phyloP scores from a whole-genome alignment of 139 green algal species.

The Chlorella ohadii region DNA sequence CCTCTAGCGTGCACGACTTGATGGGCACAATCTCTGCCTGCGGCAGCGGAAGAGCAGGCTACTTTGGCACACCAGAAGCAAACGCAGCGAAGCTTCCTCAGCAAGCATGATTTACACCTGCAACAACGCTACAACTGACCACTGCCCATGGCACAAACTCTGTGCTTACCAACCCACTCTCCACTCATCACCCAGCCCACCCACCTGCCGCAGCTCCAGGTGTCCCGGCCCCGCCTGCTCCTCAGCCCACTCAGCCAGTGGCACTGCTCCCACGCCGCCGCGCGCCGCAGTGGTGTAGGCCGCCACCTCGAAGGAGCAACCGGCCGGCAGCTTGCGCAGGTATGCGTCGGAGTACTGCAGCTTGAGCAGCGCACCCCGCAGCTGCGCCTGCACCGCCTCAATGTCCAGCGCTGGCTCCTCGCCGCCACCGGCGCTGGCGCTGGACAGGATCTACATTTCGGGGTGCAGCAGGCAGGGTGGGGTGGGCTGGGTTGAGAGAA shows the following conservation, averaged over 20 bases:
- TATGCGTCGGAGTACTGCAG: slow-evolving; percentile 56
- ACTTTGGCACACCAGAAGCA: no score
- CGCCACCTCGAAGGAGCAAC: slow-evolving; percentile 57
- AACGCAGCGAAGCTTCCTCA: not conserved
- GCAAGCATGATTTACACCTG: not conserved
- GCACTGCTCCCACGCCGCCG: not conserved
- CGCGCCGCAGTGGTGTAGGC: slow-evolving; percentile 37
- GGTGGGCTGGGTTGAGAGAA: no score
- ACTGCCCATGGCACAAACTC: no score
- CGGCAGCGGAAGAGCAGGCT: not conserved
- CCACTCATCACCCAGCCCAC: not conserved
- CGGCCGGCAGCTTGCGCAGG: slow-evolving; percentile 36
- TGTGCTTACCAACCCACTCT: not conserved
- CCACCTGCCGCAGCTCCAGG: slow-evolving; percentile 1
- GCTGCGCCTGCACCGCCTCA: slow-evolving; percentile 37
- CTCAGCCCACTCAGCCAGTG: slow-evolving; percentile 48
- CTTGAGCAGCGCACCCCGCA: slow-evolving; percentile 51
- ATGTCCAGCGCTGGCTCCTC: slow-evolving; percentile 21
- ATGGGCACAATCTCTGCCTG: slow-evolving; percentile 50
- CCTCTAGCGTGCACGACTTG: slow-evolving; percentile 47
- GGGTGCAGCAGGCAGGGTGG: no score
- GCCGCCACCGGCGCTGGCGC: not conserved
- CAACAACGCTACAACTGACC: no score
- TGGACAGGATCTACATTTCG: slow-evolving; percentile 4
- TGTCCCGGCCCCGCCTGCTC: slow-evolving; percentile 28